Evolutionary conservation across 768 basidiomycete genomes (phyloP).

Genomic region (Tylopilus vinaceipallidus): DNA sequence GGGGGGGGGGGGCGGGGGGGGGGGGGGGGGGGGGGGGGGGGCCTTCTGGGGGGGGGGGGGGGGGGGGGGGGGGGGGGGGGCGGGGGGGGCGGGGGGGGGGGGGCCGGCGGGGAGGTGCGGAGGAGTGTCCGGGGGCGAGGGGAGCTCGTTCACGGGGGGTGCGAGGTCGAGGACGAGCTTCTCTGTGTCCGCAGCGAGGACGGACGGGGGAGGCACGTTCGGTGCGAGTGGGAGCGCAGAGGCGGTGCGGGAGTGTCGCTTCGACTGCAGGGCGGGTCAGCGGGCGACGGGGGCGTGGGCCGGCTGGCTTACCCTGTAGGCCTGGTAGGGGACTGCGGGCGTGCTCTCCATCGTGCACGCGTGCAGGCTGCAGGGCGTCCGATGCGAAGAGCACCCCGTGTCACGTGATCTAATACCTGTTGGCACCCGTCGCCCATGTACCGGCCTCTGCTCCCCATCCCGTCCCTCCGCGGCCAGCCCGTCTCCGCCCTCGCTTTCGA

Average conservation of each 20-base stretch:
- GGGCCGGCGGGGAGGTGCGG: not conserved
- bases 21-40: too few species aligned
- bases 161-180: slow-evolving; percentile 16
- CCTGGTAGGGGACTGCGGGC: slow-evolving; percentile 46
- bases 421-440: slow-evolving; percentile 16
- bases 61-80: slow-evolving; percentile 16
- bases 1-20: too few species aligned
- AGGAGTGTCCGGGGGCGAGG: not conserved
- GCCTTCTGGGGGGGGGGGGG: slow-evolving; percentile 31
- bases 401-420: slow-evolving; percentile 21
- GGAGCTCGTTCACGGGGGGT: too few species aligned
- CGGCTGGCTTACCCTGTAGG: slow-evolving; percentile 39
- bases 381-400: too few species aligned
- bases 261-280: slow-evolving; percentile 35
- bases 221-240: slow-evolving; percentile 31
- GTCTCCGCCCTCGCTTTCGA: slow-evolving; percentile 85
- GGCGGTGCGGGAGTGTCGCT: slow-evolving; percentile 43
- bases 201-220: slow-evolving; percentile 23
- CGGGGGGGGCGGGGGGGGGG: slow-evolving; percentile 18
- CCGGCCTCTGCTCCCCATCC: slow-evolving; percentile 17
- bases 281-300: accelerated
- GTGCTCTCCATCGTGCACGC: slow-evolving; percentile 18
- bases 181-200: slow-evolving; percentile 15
- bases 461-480: slow-evolving; percentile 36
- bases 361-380: not conserved